Evolutionary conservation across 495 filamentous ascomycete species (phyloP).

Genomic region (Aspergillus incahuasiensis): DNA sequence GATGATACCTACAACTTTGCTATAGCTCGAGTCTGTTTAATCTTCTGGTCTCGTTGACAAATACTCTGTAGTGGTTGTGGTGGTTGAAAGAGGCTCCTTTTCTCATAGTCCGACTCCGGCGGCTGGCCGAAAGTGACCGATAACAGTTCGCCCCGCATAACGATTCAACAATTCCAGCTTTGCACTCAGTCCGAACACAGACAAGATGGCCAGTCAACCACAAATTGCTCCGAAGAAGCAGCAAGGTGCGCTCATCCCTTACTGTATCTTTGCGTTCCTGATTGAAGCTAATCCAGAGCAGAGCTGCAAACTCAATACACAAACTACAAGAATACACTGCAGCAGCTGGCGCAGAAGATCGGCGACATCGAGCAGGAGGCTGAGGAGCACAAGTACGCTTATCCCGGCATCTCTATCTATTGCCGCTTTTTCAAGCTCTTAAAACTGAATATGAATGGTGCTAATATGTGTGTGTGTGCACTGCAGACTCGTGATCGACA

Average conservation of each 20-base stretch:
- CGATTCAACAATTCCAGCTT: slow-evolving; percentile 25
- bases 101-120: neutral
- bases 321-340: slow-evolving; percentile 92
- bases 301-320: slow-evolving; percentile 92
- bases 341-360: slow-evolving; percentile 91
- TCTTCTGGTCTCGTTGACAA: neutral
- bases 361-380: slow-evolving; percentile 95
- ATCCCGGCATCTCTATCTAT: neutral
- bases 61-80: neutral
- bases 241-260: slow-evolving; percentile 57
- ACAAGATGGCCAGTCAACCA: slow-evolving; percentile 40
- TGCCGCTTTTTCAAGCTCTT: neutral
- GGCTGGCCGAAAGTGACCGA: slow-evolving; percentile 1
- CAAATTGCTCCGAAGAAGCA: slow-evolving; percentile 64
- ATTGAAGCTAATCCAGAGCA: slow-evolving; percentile 32
- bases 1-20: too few species aligned
- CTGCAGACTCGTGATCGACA: slow-evolving; percentile 88
- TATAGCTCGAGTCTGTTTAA: neutral
- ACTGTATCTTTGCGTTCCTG: neutral
- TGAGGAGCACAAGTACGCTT: slow-evolving; percentile 91
- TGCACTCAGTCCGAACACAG: slow-evolving; percentile 19
- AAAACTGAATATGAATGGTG: slow-evolving; percentile 11
- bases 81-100: neutral
- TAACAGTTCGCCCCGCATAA: slow-evolving; percentile 8
- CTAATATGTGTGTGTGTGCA: neutral